These are phyloP conservation scores for Colletotrichum spinosum DNA, from an alignment of 2,329 filamentous ascomycete genomes.

Conservation along the genomic window DNA sequence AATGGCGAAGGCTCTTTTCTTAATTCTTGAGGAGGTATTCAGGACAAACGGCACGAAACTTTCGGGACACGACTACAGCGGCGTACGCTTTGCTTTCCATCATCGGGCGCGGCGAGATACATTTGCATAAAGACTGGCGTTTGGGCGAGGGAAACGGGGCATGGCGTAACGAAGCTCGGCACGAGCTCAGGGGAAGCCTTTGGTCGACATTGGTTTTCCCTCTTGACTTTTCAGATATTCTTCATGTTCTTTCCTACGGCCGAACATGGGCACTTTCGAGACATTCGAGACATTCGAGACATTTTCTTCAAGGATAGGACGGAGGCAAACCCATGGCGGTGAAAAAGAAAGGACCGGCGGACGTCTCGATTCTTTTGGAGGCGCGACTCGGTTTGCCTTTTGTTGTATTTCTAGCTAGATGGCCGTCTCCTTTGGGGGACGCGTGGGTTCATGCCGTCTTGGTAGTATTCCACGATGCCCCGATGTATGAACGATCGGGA, in stretches of 20 bases:
- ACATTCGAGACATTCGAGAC: not conserved
- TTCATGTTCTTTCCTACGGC: too few species aligned
- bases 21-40: too few species aligned
- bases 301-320: not conserved
- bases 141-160: not conserved
- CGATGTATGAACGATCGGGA: slow-evolving; percentile 22
- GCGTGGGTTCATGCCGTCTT: slow-evolving; percentile 12
- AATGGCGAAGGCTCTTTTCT: not conserved
- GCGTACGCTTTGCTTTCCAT: slow-evolving; percentile 13
- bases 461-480: slow-evolving; percentile 14
- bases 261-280: not conserved
- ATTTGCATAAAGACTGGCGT: slow-evolving; percentile 35
- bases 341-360: slow-evolving; percentile 4
- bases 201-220: slow-evolving; percentile 1
- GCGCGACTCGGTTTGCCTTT: slow-evolving; percentile 9
- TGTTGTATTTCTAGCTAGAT: slow-evolving; percentile 35
- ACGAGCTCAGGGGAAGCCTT: not conserved
- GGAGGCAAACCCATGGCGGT: not conserved
- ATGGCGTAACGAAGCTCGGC: too few species aligned
- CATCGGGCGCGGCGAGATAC: slow-evolving; percentile 23
- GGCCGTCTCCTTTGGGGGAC: slow-evolving; percentile 11
- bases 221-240: not conserved
- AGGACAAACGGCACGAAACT: slow-evolving; percentile 9
- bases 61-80: slow-evolving; percentile 5
- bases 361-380: not conserved